Percentiles rank a stretch among this genome's conserved stretches.
Conservation (phyloP, 2,329 filamentous ascomycete genomes). For the Trichoderma brevicompactum region DNA sequence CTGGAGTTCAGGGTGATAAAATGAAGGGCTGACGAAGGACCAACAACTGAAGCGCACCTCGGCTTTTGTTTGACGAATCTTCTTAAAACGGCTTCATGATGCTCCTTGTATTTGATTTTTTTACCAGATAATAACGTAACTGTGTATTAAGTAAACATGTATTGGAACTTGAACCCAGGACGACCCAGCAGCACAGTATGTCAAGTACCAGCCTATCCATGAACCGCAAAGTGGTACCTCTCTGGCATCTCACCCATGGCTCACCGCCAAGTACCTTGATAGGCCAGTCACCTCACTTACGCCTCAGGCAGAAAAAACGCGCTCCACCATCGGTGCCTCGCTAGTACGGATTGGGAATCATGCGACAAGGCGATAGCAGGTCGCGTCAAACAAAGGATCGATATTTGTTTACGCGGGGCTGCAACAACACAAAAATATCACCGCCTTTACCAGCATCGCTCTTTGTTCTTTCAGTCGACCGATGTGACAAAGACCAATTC, state of each 20-base stretch:
- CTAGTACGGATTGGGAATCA: conserved; percentile 8
- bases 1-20: too few species aligned
- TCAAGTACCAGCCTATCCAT: not conserved
- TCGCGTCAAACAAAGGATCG: conserved; percentile 29
- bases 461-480: not conserved
- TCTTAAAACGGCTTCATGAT: too few species aligned
- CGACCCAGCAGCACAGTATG: not conserved
- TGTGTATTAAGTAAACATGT: too few species aligned
- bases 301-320: conserved; percentile 36
- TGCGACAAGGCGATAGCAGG: conserved; percentile 17
- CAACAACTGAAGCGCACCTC: not conserved
- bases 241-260: not conserved
- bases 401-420: conserved; percentile 30
- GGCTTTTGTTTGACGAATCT: not conserved
- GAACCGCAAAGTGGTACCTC: not conserved
- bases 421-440: conserved; percentile 19
- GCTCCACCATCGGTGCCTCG: conserved; percentile 29
- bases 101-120: not conserved
- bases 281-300: not conserved
- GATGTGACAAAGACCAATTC: conserved; percentile 5
- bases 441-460: conserved; percentile 7
- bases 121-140: too few species aligned
- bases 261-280: conserved; percentile 11
- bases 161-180: too few species aligned
- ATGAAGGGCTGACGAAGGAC: not conserved